A percentile compares a stretch with the other conserved stretches of the same genome.
These are phyloP conservation scores for Protea cynaroides DNA, from an alignment of 164 flowering plant genomes.

Conservation along the genomic window DNA sequence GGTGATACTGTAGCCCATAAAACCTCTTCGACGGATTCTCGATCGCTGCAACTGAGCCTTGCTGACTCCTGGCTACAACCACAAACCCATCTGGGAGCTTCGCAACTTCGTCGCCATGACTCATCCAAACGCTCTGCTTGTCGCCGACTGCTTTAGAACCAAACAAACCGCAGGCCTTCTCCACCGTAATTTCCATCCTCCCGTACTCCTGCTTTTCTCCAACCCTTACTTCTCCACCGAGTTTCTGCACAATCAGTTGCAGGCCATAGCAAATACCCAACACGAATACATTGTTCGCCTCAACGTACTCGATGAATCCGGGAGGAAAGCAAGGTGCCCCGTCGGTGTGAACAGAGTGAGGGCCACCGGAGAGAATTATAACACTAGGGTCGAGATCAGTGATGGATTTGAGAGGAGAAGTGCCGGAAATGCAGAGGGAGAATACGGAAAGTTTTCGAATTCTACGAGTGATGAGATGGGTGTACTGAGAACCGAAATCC, in stretches of 20 bases:
- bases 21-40: conserved; percentile 28
- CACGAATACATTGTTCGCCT: conserved; percentile 49
- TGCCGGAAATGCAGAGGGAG: conserved; percentile 86
- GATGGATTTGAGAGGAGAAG: conserved; percentile 27
- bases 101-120: conserved; percentile 88
- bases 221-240: conserved; percentile 68
- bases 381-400: conserved; percentile 51
- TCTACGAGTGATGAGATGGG: conserved; percentile 92
- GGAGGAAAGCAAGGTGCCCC: conserved; percentile 60
- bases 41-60: conserved; percentile 72
- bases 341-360: conserved; percentile 76
- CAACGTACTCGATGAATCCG: conserved; percentile 72
- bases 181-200: conserved; percentile 75
- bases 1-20: too few species aligned
- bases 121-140: conserved; percentile 90
- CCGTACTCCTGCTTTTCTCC: conserved; percentile 92
- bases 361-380: conserved; percentile 90
- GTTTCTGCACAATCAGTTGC: conserved; percentile 77
- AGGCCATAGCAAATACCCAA: conserved; percentile 90
- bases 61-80: conserved; percentile 68
- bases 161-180: conserved; percentile 39
- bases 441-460: conserved; percentile 68
- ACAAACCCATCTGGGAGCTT: conserved; percentile 69
- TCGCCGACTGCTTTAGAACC: conserved; percentile 42
- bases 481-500: conserved; percentile 90